Percentiles rank a stretch among this genome's conserved stretches.
phyloP scores from a whole-genome alignment of 352 stramenopile genomes.

The Globisporangium spinosum region DNA sequence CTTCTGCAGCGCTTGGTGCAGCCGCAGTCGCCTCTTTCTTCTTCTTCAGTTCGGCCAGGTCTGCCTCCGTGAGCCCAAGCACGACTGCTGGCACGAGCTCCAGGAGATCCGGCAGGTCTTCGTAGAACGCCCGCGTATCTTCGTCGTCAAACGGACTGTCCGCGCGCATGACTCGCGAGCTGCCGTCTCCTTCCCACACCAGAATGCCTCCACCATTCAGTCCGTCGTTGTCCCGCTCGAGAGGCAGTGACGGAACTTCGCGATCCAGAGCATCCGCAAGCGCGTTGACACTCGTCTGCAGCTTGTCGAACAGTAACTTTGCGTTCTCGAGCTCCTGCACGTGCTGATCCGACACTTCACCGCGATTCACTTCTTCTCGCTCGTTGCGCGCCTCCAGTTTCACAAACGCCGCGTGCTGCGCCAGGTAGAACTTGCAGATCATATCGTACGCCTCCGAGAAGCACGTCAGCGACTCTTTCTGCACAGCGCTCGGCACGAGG shows the following conservation, averaged over 20 bases:
- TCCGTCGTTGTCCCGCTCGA: constrained; percentile 60
- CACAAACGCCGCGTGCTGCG: constrained; percentile 85
- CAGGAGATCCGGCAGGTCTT: constrained; percentile 94
- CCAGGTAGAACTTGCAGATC: constrained; percentile 88
- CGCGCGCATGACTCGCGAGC: constrained; percentile 50
- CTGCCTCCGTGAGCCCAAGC: constrained; percentile 86
- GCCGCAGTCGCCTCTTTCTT: constrained; percentile 55
- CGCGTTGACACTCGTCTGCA: constrained; percentile 79
- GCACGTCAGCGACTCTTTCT: constrained; percentile 68
- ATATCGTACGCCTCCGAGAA: constrained; percentile 88
- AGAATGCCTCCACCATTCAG: constrained; percentile 40
- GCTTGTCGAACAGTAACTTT: constrained; percentile 81
- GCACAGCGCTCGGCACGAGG: constrained; percentile 63
- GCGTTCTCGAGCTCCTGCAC: constrained; percentile 68
- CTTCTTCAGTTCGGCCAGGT: constrained; percentile 85
- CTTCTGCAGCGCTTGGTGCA: constrained; percentile 16
- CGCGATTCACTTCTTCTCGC: constrained; percentile 84
- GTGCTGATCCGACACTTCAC: constrained; percentile 71
- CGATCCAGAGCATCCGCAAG: constrained; percentile 77
- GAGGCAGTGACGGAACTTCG: constrained; percentile 62
- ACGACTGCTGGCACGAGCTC: constrained; percentile 93
- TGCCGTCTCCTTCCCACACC: constrained; percentile 77
- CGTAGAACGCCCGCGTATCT: constrained; percentile 95
- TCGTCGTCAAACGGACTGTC: constrained; percentile 95
- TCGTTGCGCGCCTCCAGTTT: constrained; percentile 94